These are phyloP conservation scores for Citrus inodora DNA, from an alignment of 345 rosid genomes.

Conservation along the genomic window DNA sequence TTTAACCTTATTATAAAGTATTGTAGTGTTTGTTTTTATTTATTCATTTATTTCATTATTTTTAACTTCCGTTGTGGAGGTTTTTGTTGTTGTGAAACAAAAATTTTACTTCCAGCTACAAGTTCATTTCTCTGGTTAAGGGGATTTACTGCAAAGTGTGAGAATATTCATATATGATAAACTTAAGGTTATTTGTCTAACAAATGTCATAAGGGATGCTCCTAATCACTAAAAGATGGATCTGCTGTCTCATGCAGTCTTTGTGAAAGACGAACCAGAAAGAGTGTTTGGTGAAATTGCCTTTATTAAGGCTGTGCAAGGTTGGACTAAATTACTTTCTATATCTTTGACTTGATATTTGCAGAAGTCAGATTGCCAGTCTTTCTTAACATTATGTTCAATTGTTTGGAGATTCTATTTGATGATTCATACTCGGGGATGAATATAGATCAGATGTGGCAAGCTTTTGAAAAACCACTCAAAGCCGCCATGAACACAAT, in stretches of 20 bases:
- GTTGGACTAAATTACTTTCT: background rate
- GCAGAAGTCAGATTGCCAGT: constrained; percentile 16
- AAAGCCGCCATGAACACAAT: background rate
- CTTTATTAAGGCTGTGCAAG: constrained; percentile 2
- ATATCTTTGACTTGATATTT: constrained; percentile 1
- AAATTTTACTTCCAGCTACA: background rate
- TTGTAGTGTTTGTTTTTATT: background rate
- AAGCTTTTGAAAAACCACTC: constrained; percentile 1
- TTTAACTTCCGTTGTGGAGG: no score
- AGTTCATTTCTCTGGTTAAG: background rate
- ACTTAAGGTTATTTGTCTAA: background rate
- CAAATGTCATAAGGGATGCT: background rate
- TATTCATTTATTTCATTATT: background rate
- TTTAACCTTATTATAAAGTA: background rate
- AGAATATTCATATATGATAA: background rate
- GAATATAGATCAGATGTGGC: background rate
- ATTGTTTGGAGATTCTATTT: background rate
- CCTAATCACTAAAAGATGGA: background rate
- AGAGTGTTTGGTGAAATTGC: background rate
- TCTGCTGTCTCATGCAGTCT: background rate
- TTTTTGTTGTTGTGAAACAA: background rate
- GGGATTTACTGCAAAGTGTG: background rate
- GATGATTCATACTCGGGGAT: background rate
- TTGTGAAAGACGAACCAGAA: background rate
- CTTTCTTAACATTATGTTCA: background rate